phyloP scores from a whole-genome alignment of 805 yeast genomes.

The Ogataea methylovora region DNA sequence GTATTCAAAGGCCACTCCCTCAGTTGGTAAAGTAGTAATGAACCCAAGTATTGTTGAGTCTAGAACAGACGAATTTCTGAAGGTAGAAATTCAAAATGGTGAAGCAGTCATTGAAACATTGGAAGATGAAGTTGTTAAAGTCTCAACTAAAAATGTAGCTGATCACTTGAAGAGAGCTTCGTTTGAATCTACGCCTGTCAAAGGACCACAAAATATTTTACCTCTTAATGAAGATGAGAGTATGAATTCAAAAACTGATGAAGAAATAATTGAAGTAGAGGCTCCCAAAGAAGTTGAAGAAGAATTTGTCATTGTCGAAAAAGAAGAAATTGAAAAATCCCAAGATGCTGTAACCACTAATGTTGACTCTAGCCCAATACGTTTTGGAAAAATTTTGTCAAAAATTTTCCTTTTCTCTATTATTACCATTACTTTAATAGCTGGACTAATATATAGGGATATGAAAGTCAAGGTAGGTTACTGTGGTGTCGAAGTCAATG shows the following conservation, averaged over 20 bases:
- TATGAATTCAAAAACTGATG: neutral
- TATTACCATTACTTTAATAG: constrained; percentile 17
- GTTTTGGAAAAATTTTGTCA: neutral
- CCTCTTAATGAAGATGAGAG: neutral
- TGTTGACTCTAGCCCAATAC: neutral
- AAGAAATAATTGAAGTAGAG: too few relatives aligned
- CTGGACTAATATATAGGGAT: constrained; percentile 55
- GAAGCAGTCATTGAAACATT: too few relatives aligned
- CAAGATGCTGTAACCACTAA: neutral
- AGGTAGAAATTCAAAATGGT: too few relatives aligned
- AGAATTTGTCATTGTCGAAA: constrained; percentile 1
- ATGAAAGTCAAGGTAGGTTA: constrained; percentile 60
- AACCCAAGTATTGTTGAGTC: too few relatives aligned
- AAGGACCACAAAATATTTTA: neutral
- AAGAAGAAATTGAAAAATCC: neutral
- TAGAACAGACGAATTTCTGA: too few relatives aligned
- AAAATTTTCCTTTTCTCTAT: constrained; percentile 3
- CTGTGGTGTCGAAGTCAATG: constrained; percentile 55
- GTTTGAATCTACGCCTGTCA: too few relatives aligned
- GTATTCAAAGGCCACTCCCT: too few relatives aligned
- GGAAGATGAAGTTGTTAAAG: too few relatives aligned
- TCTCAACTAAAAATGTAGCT: too few relatives aligned
- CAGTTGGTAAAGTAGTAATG: too few relatives aligned
- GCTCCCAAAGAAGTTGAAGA: constrained; percentile 1
- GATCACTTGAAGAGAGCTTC: too few relatives aligned